Percentiles rank a stretch among this genome's conserved stretches.
Conservation (phyloP, 148 eudicot genomes). For the Rhododendron henanense region DNA sequence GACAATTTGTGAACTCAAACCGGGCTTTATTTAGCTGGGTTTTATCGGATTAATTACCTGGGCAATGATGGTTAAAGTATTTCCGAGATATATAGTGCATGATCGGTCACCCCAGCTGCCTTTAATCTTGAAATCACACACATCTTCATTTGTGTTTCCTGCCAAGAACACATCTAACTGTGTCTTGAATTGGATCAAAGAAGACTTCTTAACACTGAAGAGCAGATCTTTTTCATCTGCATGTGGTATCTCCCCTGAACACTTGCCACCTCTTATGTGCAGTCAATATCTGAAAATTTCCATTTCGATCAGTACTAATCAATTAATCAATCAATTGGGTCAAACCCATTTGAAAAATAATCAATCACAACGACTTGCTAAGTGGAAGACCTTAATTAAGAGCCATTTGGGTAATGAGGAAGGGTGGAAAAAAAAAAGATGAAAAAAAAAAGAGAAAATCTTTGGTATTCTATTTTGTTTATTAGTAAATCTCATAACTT, state of each 20-base stretch:
- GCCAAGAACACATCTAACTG: constrained; percentile 47
- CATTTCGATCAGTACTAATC: too few species aligned
- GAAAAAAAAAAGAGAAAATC: too few species aligned
- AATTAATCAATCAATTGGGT: too few species aligned
- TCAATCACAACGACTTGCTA: too few species aligned
- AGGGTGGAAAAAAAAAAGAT: too few species aligned
- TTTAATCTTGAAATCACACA: background rate
- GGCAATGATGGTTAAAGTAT: constrained; percentile 27
- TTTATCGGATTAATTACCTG: constrained; percentile 14
- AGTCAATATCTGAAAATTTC: constrained; percentile 21
- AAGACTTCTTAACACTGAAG: constrained; percentile 42
- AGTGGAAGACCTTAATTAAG: too few species aligned
- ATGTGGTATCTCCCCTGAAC: constrained; percentile 48
- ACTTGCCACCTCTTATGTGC: constrained; percentile 52
- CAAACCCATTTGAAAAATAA: too few species aligned
- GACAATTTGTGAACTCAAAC: background rate
- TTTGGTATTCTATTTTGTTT: too few species aligned
- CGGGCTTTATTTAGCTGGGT: background rate
- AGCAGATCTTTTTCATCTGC: constrained; percentile 25
- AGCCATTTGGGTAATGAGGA: too few species aligned
- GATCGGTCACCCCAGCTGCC: constrained; percentile 29
- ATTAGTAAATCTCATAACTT: too few species aligned
- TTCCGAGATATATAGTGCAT: constrained; percentile 27
- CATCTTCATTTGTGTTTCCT: constrained; percentile 11
- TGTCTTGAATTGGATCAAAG: constrained; percentile 38